These are phyloP conservation scores for Zarea fungicola DNA, from an alignment of 2,329 filamentous ascomycete genomes.

Conservation along the genomic window DNA sequence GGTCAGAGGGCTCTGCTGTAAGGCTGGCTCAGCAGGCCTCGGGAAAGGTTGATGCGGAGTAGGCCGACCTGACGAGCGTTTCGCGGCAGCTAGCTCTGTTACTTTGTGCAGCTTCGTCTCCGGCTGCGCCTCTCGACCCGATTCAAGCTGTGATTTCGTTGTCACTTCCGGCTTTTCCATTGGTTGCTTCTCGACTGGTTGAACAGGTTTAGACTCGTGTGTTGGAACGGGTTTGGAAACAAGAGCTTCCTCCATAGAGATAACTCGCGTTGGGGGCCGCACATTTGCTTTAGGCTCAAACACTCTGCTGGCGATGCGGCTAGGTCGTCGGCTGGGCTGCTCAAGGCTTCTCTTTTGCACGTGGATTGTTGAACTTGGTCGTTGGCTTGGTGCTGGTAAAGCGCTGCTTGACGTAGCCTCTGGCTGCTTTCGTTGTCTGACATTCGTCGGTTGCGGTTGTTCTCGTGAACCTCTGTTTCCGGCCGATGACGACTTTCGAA, in stretches of 20 bases:
- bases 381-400: constrained; percentile 1
- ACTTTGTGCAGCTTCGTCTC: neutral
- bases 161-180: no score
- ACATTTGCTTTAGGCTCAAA: neutral
- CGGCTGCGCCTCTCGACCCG: neutral
- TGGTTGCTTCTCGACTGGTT: neutral
- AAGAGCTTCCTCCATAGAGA: constrained; percentile 4
- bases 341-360: constrained; percentile 5
- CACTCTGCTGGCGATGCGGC: neutral
- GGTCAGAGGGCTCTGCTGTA: constrained; percentile 52
- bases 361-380: neutral
- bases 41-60: constrained; percentile 23
- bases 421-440: neutral
- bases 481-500: constrained; percentile 47
- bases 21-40: constrained; percentile 28
- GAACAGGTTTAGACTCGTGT: neutral
- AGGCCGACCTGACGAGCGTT: constrained; percentile 18
- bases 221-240: neutral
- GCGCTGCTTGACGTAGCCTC: neutral
- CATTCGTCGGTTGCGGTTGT: neutral
- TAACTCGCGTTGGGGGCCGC: neutral
- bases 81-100: neutral
- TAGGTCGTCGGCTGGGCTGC: constrained; percentile 4
- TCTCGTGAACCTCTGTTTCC: constrained; percentile 39
- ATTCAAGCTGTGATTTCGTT: no score